These are phyloP conservation scores for Carex kokanica DNA, from an alignment of 176 grass and related monocot species.

Conservation along the genomic window DNA sequence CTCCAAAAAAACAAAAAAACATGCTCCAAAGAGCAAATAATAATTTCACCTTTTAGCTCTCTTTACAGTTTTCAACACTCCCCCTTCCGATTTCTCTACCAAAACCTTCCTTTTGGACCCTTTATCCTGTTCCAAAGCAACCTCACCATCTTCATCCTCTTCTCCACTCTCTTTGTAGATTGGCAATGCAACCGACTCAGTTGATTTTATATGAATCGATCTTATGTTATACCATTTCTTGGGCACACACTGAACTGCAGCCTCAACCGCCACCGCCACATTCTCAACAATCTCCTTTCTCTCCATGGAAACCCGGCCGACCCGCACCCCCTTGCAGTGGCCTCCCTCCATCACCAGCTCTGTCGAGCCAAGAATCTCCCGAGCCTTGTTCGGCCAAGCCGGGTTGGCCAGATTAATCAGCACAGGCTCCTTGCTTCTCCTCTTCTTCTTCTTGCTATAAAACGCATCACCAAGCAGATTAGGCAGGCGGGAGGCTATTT, in stretches of 20 bases:
- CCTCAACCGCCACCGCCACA: not conserved
- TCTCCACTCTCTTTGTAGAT: constrained; percentile 12
- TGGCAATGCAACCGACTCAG: constrained; percentile 29
- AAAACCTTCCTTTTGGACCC: constrained; percentile 21
- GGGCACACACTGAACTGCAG: constrained; percentile 5
- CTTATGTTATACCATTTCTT: constrained; percentile 31
- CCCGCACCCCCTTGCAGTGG: constrained; percentile 6
- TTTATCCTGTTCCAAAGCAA: constrained; percentile 11
- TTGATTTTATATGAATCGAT: constrained; percentile 28
- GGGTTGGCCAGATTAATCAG: constrained; percentile 13
- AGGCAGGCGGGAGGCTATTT: constrained; percentile 8
- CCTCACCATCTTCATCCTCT: constrained; percentile 6
- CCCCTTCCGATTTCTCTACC: not conserved
- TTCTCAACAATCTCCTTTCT: constrained; percentile 21
- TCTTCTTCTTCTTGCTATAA: constrained; percentile 22
- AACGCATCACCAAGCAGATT: constrained; percentile 15
- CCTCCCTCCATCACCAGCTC: constrained; percentile 5
- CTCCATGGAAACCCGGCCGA: constrained; percentile 5
- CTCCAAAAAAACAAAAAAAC: not conserved
- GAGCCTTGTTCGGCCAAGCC: not conserved
- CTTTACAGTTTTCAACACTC: constrained; percentile 13
- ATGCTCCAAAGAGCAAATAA: not conserved
- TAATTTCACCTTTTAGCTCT: constrained; percentile 18
- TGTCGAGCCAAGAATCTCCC: not conserved
- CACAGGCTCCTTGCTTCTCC: constrained; percentile 16